These are phyloP conservation scores for Lactarius indigo DNA, from an alignment of 768 basidiomycete genomes.

Conservation along the genomic window DNA sequence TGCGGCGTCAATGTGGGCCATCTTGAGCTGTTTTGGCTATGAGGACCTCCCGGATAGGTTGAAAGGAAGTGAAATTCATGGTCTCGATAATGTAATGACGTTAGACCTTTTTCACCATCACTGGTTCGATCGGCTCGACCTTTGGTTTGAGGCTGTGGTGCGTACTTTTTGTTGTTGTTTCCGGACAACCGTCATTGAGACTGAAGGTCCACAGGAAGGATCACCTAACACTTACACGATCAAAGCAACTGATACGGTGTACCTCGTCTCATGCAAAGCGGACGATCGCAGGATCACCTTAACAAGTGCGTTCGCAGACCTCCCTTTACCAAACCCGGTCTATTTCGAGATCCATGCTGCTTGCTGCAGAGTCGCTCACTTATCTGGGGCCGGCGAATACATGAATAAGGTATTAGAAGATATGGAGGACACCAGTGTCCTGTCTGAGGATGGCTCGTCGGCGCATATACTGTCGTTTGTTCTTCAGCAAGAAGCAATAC, in stretches of 20 bases:
- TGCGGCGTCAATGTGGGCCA: not conserved
- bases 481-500: not conserved
- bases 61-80: not conserved
- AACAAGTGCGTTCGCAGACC: too few species aligned
- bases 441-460: not conserved
- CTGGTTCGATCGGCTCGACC: not conserved
- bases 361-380: not conserved
- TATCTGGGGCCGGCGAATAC: not conserved
- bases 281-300: too few species aligned
- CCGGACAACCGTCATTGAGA: not conserved
- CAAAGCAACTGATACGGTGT: too few species aligned
- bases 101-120: not conserved
- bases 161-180: not conserved
- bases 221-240: too few species aligned
- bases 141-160: not conserved
- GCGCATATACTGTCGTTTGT: not conserved
- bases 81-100: not conserved
- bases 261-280: too few species aligned
- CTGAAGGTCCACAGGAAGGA: too few species aligned
- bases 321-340: not conserved
- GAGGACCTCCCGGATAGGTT: not conserved
- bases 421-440: not conserved
- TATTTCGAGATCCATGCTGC: not conserved
- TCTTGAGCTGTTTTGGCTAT: not conserved
- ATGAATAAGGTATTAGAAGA: not conserved